Percentiles rank a stretch among this genome's conserved stretches.
Evolutionary conservation across 257 asterid genomes (phyloP).

Genomic region (Lithospermum erythrorhizon): DNA sequence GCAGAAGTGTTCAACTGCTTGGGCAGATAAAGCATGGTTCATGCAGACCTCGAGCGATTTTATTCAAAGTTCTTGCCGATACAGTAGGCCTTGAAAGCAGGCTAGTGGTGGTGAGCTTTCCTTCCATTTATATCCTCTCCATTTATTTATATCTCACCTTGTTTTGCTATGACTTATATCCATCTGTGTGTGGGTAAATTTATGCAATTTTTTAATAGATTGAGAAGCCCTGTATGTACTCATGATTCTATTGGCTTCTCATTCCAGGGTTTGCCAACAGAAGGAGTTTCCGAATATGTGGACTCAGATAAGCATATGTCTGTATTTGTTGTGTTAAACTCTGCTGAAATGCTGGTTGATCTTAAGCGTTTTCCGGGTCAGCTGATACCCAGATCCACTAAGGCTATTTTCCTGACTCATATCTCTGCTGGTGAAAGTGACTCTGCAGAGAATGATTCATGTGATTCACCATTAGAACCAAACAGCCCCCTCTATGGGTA

Average conservation of each 20-base stretch:
- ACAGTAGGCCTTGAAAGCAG: conserved; percentile 90
- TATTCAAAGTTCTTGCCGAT: conserved; percentile 96
- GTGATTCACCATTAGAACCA: conserved; percentile 99
- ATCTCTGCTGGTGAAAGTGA: conserved; percentile 96
- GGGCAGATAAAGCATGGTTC: conserved; percentile 93
- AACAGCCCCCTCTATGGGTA: conserved; percentile 91
- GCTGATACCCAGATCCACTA: conserved; percentile 70
- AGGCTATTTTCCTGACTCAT: conserved; percentile 81
- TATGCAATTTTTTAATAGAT: too few species aligned
- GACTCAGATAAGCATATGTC: conserved; percentile 95
- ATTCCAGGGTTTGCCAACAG: conserved; percentile 85
- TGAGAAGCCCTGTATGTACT: not conserved
- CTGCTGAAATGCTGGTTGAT: conserved; percentile 70
- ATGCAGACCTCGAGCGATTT: conserved; percentile 90
- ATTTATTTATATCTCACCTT: conserved; percentile 5
- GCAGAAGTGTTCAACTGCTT: conserved; percentile 69
- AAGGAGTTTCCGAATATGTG: conserved; percentile 68
- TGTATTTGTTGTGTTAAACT: conserved; percentile 66
- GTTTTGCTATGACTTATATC: not conserved
- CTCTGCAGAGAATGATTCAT: conserved; percentile 99
- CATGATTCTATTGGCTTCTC: conserved; percentile 8
- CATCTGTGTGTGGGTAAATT: too few species aligned
- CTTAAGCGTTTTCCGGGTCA: conserved; percentile 92
- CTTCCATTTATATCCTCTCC: not conserved
- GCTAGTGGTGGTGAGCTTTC: conserved; percentile 66